These are phyloP conservation scores for Vinca minor DNA, from an alignment of 257 asterid genomes.

Conservation along the genomic window DNA sequence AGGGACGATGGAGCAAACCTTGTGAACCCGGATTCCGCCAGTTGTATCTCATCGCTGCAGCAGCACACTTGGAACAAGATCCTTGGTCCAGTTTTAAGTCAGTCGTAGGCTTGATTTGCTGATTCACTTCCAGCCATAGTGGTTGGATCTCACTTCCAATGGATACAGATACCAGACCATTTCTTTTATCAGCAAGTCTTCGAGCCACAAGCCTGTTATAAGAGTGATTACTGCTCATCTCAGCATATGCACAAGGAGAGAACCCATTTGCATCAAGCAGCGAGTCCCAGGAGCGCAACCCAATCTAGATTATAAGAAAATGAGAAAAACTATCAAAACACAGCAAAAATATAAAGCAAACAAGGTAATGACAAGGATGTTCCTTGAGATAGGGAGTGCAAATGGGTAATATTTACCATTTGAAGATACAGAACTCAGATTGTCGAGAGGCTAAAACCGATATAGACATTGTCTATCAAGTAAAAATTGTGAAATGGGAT, in stretches of 20 bases:
- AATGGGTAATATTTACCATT: background rate
- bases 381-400: background rate
- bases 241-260: slow-evolving; percentile 66
- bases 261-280: slow-evolving; percentile 63
- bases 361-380: background rate
- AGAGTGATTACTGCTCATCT: slow-evolving; percentile 58
- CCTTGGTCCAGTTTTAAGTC: slow-evolving; percentile 16
- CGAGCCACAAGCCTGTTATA: slow-evolving; percentile 55
- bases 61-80: slow-evolving; percentile 65
- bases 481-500: background rate
- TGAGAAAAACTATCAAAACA: background rate
- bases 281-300: slow-evolving; percentile 61
- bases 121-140: slow-evolving; percentile 16
- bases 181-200: slow-evolving; percentile 41
- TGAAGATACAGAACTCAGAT: background rate
- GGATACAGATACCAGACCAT: slow-evolving; percentile 42
- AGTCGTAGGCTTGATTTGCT: slow-evolving; percentile 13
- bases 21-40: slow-evolving; percentile 32
- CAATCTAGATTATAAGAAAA: slow-evolving; percentile 37
- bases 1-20: slow-evolving; percentile 63
- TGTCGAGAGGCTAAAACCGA: background rate
- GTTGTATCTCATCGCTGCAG: slow-evolving; percentile 31
- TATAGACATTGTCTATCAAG: background rate
- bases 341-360: background rate
- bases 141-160: slow-evolving; percentile 35